Evolutionary conservation across 108 stramenopile species (phyloP).

Genomic region (Conticribra guillardii): DNA sequence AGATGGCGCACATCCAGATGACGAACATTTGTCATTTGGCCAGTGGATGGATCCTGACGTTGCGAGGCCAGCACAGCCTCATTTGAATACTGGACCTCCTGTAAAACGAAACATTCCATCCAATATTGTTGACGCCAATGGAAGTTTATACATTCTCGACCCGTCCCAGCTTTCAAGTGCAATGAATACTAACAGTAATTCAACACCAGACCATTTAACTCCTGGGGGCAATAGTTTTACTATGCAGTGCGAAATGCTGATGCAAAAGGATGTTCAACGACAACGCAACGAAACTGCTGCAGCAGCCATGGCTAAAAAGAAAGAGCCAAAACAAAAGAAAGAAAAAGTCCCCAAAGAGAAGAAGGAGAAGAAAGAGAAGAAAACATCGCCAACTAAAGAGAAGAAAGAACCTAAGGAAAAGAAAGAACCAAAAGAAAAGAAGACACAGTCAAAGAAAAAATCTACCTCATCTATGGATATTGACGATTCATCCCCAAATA

Average conservation of each 20-base stretch:
- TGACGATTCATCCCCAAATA: not conserved
- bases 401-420: constrained; percentile 55
- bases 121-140: constrained; percentile 21
- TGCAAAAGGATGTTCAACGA: constrained; percentile 28
- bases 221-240: constrained; percentile 8
- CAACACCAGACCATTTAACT: not conserved
- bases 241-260: constrained; percentile 25
- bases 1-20: constrained; percentile 39
- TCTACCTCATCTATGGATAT: constrained; percentile 3
- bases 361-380: constrained; percentile 29
- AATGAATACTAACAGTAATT: not conserved
- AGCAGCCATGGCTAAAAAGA: constrained; percentile 24
- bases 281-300: constrained; percentile 34
- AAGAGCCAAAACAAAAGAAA: constrained; percentile 9
- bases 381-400: constrained; percentile 43
- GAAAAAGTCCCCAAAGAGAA: constrained; percentile 5
- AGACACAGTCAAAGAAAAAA: constrained; percentile 39
- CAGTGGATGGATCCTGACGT: constrained; percentile 72
- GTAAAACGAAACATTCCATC: not conserved
- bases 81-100: constrained; percentile 14
- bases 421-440: constrained; percentile 42
- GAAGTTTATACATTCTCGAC: constrained; percentile 13
- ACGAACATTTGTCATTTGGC: constrained; percentile 48
- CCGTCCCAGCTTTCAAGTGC: not conserved
- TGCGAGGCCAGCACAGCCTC: not conserved